Base-by-base conservation (phyloP, 805 yeast species). In the Nakazawaea siamensis region DNA sequence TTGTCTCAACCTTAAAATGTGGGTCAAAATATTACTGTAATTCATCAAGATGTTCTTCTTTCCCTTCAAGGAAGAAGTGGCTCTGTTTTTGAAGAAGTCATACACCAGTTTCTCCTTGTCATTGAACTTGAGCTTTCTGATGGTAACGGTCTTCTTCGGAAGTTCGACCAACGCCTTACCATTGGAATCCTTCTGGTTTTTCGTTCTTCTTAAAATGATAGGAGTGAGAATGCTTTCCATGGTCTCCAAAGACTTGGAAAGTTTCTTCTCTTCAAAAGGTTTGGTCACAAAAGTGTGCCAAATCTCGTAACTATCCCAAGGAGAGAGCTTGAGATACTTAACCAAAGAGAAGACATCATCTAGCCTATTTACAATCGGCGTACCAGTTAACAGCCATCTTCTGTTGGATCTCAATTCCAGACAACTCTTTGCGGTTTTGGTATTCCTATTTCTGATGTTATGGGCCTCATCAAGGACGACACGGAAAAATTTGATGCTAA, bases 401-500 rank as follows among this genome's bases (percentile, higher is more conserved):
- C 92, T 64, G 14, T 66, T 61, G 46, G 84, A 75, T 8, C 58
- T 48, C n/a, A 88, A 50, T 16, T 72, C 80, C 54, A 72, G 74
- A 6, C 87, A 68, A 0, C 97, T 81, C 43, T 76, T 79, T 0
- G 96, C 76, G 0, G 95, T 80, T 39, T 79, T 79, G 2, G 95
- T 77, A 30, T 70, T 60, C 47, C 88, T 65, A 52, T 87, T 88
- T 49, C 94, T 66, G 39, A 88, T 88, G 18, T 70, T 82, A 51
- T 90, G 97, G 8, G 92, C 97, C 55, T 88, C 97, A 56, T 88
- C 97, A 8, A 90, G 51, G 0, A 84, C 79, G 3, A 88, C 60
- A 32, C 97, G 65, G 46, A 80, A 77, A 51, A 80, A 90, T 29
- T 75, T 70, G 3, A 84, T 74, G 1, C 86, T 73, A 51, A 68